Base-by-base conservation (phyloP, 768 basidiomycete genomes). In the Rhodotorula sphaerocarpa region DNA sequence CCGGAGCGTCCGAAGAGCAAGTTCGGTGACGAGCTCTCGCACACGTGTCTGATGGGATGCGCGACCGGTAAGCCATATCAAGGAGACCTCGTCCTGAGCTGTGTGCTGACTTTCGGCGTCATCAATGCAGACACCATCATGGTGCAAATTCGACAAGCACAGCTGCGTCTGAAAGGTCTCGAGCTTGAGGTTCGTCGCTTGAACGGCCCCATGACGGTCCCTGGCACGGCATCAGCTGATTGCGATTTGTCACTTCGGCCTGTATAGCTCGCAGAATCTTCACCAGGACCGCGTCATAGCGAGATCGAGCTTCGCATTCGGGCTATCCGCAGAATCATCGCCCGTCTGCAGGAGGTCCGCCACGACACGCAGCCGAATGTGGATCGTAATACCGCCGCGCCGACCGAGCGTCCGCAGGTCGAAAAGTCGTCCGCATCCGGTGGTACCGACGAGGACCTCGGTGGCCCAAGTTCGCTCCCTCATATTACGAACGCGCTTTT, bases 11-110 rank as follows among this genome's bases (percentile, higher is more conserved):
- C 53, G 7, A 56, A 57, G 31, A 63, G 52, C 27, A 93, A 91
- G 75, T 97, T 97, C 72, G 92, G 91, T 2, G 77, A 80, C 36
- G 92, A 97, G 74, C 76, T 82, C 46, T 85, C 88, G 4, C 92
- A 97, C 73, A 78, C 79, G 0, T 96, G 90, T 74, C 78, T 86
- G 46, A 80, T 91, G 33, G 86, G 86, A 18, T 80, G 82, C 15
- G 52, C 71, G 0, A 59, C 64, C 2, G 70, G 71, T 72, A 20
- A 5, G 66, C 21, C 16, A 12, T n/a, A n/a, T n/a, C n/a, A n/a
- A n/a, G n/a, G n/a, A n/a, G n/a, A n/a, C n/a, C n/a, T n/a, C n/a
- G n/a, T n/a, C n/a, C n/a, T n/a, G n/a, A n/a, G n/a, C n/a, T n/a
- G 25, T 36, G 11, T 1, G 25, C 6, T 30, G 7, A 25, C n/a